Conservation (phyloP, 768 basidiomycete genomes). For the Agaricus sinodeliciosus region DNA sequence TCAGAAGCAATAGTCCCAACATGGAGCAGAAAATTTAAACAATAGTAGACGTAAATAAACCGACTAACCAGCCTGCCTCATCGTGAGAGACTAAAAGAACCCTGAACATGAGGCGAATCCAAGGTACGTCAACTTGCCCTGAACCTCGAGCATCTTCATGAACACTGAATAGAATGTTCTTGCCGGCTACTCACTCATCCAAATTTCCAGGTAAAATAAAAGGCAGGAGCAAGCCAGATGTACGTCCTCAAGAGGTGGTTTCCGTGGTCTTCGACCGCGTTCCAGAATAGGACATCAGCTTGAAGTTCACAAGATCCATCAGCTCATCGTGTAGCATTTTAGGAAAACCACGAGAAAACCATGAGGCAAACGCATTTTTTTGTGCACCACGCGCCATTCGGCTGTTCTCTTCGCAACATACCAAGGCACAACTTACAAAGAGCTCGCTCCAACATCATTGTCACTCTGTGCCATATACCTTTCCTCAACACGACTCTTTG, state of each 20-base stretch:
- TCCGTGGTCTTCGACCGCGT: background rate
- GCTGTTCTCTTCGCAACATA: constrained; percentile 4
- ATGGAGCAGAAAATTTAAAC: background rate
- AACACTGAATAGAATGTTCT: background rate
- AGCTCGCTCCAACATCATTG: background rate
- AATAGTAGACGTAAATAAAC: background rate
- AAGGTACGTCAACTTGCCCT: background rate
- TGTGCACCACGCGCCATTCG: constrained; percentile 4
- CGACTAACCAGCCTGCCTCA: background rate
- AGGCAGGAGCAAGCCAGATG: background rate
- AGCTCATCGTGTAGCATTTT: constrained; percentile 3
- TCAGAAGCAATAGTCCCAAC: constrained; percentile 2
- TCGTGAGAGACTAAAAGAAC: constrained; percentile 8
- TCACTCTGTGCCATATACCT: constrained; percentile 5
- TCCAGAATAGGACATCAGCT: constrained; percentile 2
- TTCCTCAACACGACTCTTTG: constrained; percentile 1
- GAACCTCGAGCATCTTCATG: background rate
- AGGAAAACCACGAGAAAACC: constrained; percentile 9
- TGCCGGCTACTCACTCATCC: background rate
- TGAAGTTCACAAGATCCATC: constrained; percentile 6
- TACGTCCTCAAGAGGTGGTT: background rate
- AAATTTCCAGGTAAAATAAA: background rate
- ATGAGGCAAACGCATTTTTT: constrained; percentile 9
- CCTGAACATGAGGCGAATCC: constrained; percentile 8
- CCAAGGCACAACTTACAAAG: constrained; percentile 6